Evolutionary conservation across 257 asterid genomes (phyloP), one percentile per base, ranked within the genome.

Genomic region (Ligustrum vulgare): DNA sequence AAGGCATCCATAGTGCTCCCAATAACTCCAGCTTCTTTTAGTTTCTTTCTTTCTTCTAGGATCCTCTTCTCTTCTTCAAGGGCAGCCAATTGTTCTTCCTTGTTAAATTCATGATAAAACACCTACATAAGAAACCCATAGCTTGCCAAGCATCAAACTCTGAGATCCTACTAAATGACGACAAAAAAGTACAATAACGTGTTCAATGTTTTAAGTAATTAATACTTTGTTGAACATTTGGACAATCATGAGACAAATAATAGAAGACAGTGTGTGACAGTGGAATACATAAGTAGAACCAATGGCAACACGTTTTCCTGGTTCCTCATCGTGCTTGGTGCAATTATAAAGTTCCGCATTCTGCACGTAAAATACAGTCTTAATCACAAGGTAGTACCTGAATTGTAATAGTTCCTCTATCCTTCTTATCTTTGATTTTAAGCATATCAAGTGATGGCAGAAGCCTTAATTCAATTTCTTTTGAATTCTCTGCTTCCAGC

Each of bases 1-100:
- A 92, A 86, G 36, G 98, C 99, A 83, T 95, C 98, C 99, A 91
- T 87, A 6, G 99, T 93, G 87, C 99, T 95, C 41, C 97, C 97
- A 2, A 95, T 82, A 4, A 88, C 93, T 64, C 99, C 99, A 3
- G 90, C 93, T 80, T 87, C 98, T 86, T 90, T 93, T 75, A 95
- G 94, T 81, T 84, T 95, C 93, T 91, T 93, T 74, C 97, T 82
- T 74, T 86, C 89, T 83, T 94, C 99, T 56, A 92, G 76, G 80
- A 91, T 86, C 85, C 74, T 78, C 86, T 91, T 92, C 87, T 94
- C 99, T 77, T 86, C 98, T 75, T 95, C 96, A 36, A 89, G 87
- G 41, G 97, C 98, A 36, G 82, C 92, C 69, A 86, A 15, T 81
- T 91, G 98, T 87, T 92, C 98, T 84, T 94, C 94, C 86, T 93